Evolutionary conservation across 306 rosid genomes (phyloP), one percentile per base, ranked within the genome.

Genomic region (Hylodesmum podocarpum): DNA sequence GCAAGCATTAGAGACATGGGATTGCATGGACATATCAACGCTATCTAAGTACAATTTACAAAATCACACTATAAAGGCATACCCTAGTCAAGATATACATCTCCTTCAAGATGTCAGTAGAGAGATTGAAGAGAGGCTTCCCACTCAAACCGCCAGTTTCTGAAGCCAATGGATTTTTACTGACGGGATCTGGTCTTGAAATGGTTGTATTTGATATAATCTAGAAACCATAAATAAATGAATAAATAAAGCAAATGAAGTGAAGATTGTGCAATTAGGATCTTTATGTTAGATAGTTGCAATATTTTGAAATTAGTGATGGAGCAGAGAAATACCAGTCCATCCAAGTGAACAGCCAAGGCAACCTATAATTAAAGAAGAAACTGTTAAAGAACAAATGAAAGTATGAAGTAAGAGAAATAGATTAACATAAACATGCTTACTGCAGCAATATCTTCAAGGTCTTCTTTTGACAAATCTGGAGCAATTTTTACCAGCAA

Each of bases 401-500:
- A 65, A 57, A 72, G 50, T 66, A 66, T 68, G 63, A 46, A 73
- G 44, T 44, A 21, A 14, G 64, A 62, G 19, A 63, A 73, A 51
- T 21, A 73, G 12, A 28, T 57, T 28, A 77, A 80, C 25, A 24
- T 59, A 65, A 77, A 6, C 4, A 69, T 80, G 55, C 96, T 78
- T 87, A 95, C 98, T 41, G 97, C 96, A 73, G 98, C 98, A 82
- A 95, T 95, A 83, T 95, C 98, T 88, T 95, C 98, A 53, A 95
- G 98, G 82, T 95, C 98, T 68, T 89, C 95, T 81, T 89, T 95
- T 57, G 98, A 95, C 90, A 95, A 86, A 85, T 95, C 98, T 3
- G 97, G 98, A 67, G 98, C 98, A 67, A 95, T 95, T 89, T 95
- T 95, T 80, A 95, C 98, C 36, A 95, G 92, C 92, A 95, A 86